Evolutionary conservation across 305 asterid species (phyloP), one percentile per base, ranked within the genome.

Genomic region (Caryopteris hybrid): DNA sequence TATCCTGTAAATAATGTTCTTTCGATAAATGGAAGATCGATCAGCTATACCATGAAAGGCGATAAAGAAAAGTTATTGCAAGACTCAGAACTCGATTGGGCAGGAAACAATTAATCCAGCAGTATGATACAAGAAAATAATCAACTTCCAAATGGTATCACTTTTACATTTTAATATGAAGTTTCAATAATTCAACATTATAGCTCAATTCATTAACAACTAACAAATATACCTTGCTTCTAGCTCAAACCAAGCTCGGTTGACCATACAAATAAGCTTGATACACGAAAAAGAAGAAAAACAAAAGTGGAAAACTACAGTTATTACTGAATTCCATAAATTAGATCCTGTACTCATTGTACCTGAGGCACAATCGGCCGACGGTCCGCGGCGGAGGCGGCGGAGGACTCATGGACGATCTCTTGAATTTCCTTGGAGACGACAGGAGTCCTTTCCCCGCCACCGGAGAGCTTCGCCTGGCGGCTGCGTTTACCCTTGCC

Each of bases 381-480:
- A 66, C 80, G 91, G 79, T 84, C 92, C 46, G 86, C 84, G 54
- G 79, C 69, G 66, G 85, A 61, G 18, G 81, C 36, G 38, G 58
- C 38, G 51, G 74, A 80, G 55, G 70, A 78, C 43, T 81, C 80
- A 57, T 75, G 85, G 13, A 82, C 85, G 76, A 86, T 85, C 90
- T 88, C 97, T 73, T 76, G 86, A 53, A 91, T 88, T 74, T 92
- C 97, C 80, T 88, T 92, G n/a, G 91, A 80, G 11, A 80, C 80
- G 31, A 81, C 85, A 5, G 95, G 95, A 45, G 96, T 83, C 59
- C 60, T 66, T 60, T 83, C 96, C 1, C 69, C 27, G 36, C 79
- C 62, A 14, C 76, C 71, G 41, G 82, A 25, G 51, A 71, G 54
- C 52, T 56, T 77, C 53, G 27, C 77, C 52, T 69, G 56, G n/a